Percentiles rank a stretch among this genome's conserved stretches.
Conservation (phyloP, 2,329 filamentous ascomycete species). For the Paraphaeosphaeria sporulosa region DNA sequence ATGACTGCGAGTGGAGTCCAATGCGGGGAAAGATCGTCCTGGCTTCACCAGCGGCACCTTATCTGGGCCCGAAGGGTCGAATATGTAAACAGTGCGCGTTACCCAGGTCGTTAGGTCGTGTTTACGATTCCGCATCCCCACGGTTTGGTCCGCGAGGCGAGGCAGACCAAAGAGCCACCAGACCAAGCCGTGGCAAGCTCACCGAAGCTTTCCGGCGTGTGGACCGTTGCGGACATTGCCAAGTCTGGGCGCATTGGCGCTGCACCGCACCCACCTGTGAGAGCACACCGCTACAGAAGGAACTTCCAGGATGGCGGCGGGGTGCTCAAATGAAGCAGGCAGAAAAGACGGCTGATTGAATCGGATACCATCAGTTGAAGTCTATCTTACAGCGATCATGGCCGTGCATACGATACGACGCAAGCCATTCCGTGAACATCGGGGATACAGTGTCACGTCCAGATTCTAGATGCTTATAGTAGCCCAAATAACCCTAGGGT, state of each 20-base stretch:
- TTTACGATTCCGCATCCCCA: not conserved
- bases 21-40: not conserved
- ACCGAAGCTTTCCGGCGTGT: constrained; percentile 80
- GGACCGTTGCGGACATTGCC: constrained; percentile 60
- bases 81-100: constrained; percentile 1
- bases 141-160: not conserved
- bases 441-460: too few relatives aligned
- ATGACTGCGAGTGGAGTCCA: not conserved
- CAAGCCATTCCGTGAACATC: too few relatives aligned
- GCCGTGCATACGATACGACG: too few relatives aligned
- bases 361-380: too few relatives aligned
- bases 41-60: not conserved
- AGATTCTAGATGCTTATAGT: too few relatives aligned
- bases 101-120: not conserved
- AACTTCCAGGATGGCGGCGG: too few relatives aligned
- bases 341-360: too few relatives aligned
- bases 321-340: too few relatives aligned
- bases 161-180: not conserved
- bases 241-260: constrained; percentile 67
- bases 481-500: too few relatives aligned
- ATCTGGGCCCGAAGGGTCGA: constrained; percentile 5
- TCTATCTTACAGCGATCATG: too few relatives aligned
- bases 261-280: constrained; percentile 44
- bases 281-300: too few relatives aligned
- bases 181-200: constrained; percentile 53